Percentiles rank a stretch among this genome's conserved stretches.
Conservation (phyloP, 768 basidiomycete species). For the Hebeloma cylindrosporum region DNA sequence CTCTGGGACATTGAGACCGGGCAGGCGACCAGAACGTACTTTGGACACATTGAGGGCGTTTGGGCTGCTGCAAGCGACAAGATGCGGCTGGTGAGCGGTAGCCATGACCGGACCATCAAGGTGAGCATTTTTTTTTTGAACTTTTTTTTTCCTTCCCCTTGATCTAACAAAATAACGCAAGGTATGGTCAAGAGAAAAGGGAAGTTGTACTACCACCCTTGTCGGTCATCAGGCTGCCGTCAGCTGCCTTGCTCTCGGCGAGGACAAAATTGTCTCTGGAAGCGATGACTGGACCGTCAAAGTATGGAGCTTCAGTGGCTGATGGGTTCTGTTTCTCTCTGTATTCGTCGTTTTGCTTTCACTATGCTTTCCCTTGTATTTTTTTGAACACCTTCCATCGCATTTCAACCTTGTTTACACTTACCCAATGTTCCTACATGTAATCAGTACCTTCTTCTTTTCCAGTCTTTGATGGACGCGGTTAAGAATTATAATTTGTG, state of each 20-base stretch:
- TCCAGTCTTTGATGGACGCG: too few relatives aligned
- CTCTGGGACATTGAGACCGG: slow-evolving; percentile 94
- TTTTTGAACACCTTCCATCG: background rate
- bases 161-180: slow-evolving; percentile 29
- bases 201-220: slow-evolving; percentile 82
- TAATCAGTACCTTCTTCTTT: too few relatives aligned
- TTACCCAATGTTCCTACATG: too few relatives aligned
- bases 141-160: slow-evolving; percentile 4
- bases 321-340: slow-evolving; percentile 13
- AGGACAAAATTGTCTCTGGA: slow-evolving; percentile 96
- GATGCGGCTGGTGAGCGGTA: slow-evolving; percentile 86
- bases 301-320: slow-evolving; percentile 73
- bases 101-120: slow-evolving; percentile 97
- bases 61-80: slow-evolving; percentile 96
- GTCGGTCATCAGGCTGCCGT: slow-evolving; percentile 95
- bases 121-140: slow-evolving; percentile 45
- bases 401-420: background rate
- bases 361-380: background rate
- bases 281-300: slow-evolving; percentile 89
- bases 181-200: slow-evolving; percentile 95
- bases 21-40: slow-evolving; percentile 75
- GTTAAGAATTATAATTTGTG: too few relatives aligned
- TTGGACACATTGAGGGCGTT: slow-evolving; percentile 98
- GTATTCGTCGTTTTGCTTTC: slow-evolving; percentile 4
- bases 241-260: slow-evolving; percentile 84